Base-by-base conservation (phyloP, 306 rosid species). In the Cercis canadensis region DNA sequence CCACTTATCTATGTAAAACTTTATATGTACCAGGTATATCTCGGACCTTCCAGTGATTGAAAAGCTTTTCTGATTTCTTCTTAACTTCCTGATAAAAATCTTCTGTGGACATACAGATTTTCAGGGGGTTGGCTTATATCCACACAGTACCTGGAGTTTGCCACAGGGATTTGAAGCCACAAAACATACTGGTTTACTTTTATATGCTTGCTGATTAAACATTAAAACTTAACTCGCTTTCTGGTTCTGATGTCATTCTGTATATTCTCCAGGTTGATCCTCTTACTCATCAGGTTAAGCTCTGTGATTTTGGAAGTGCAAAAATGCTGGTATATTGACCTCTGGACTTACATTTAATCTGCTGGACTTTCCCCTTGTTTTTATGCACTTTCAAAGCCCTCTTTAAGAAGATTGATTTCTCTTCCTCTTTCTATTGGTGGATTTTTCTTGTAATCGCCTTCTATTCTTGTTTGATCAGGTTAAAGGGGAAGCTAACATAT, bases 261-360 rank as follows among this genome's bases (percentile, higher is more conserved):
- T 67, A 37, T 34, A 78, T 41, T 66, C 58, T 74, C 19, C 89
- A 93, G 98, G 98, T 94, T 67, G 98, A 94, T 87, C 94, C 98
- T 58, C 89, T 87, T 63, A 85, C 97, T 5, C 98, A 90, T 76
- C 98, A 93, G 76, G 98, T 93, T 69, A 93, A 93, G 80, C 87
- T 93, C 43, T 93, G 98, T 24, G 98, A 94, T 76, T 94, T 94
- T 76, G 98, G 98, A 80, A 94, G 97, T 59, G 98, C 98, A 61
- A 94, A 94, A 87, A 65, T 94, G 84, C 94, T 94, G 56, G 98
- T 94, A 87, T 57, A 90, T 78, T 40, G 70, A 69, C 78, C 32
- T 77, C 43, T 62, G 62, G 34, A 53, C 65, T 67, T 75, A 50
- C 61, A 65, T 65, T 80, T 64, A 54, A 11, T 41, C 46, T 37